phyloP scores from a whole-genome alignment of 768 basidiomycete species.

The Trametes punicea region DNA sequence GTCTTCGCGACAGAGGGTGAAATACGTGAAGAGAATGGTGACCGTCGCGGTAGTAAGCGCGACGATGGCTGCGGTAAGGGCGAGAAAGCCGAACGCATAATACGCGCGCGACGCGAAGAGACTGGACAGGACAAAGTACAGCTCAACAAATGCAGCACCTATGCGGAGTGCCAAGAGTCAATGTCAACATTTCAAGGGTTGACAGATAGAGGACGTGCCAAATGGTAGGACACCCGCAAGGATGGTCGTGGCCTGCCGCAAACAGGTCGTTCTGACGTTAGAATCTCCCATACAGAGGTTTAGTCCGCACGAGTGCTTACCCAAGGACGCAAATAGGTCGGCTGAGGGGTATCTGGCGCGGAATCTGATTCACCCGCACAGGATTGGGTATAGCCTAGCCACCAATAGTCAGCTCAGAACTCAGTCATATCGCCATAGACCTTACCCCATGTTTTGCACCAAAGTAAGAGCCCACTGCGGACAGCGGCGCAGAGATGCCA shows the following conservation, averaged over 20 bases:
- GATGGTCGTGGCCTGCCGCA: conserved; percentile 54
- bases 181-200: not conserved
- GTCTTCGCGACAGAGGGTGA: conserved; percentile 90
- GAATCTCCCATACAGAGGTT: conserved; percentile 6
- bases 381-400: conserved; percentile 71
- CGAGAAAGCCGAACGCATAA: conserved; percentile 95
- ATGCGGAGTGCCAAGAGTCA: conserved; percentile 6
- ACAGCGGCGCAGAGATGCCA: conserved; percentile 89
- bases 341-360: conserved; percentile 92
- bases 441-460: conserved; percentile 85
- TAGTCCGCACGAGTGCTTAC: conserved; percentile 37
- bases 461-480: conserved; percentile 79
- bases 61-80: conserved; percentile 80
- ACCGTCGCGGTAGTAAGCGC: conserved; percentile 88
- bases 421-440: too few species aligned
- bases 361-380: conserved; percentile 88
- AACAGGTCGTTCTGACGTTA: conserved; percentile 9
- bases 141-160: conserved; percentile 94
- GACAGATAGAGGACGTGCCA: conserved; percentile 45
- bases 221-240: conserved; percentile 93
- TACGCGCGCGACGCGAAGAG: conserved; percentile 90
- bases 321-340: conserved; percentile 81
- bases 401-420: not conserved
- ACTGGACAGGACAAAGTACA: conserved; percentile 89
- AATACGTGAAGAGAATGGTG: conserved; percentile 86